A percentile compares a stretch with the other conserved stretches of the same genome.
phyloP scores from a whole-genome alignment of 2,329 filamentous ascomycete genomes.

The Diaporthe helianthi region DNA sequence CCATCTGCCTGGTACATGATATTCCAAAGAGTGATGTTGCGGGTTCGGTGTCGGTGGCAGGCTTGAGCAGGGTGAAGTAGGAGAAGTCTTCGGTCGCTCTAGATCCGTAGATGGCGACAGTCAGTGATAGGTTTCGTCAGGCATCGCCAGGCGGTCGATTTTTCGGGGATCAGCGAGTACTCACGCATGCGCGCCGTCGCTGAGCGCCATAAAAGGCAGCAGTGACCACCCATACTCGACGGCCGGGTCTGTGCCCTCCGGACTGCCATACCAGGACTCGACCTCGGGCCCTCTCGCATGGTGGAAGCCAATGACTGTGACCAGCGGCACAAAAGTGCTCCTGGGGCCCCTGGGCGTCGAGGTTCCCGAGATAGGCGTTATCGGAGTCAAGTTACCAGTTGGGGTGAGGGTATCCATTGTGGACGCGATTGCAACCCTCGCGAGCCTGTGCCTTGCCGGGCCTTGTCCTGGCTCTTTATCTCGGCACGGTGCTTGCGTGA shows the following conservation, averaged over 20 bases:
- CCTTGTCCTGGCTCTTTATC: conserved; percentile 4
- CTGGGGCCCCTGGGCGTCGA: conserved; percentile 34
- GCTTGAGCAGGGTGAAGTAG: conserved; percentile 89
- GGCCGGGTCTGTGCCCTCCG: conserved; percentile 79
- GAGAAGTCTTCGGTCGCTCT: conserved; percentile 95
- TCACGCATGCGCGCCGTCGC: conserved; percentile 93
- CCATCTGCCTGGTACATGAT: conserved; percentile 90
- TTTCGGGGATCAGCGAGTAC: conserved; percentile 44
- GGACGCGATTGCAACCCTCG: conserved; percentile 13
- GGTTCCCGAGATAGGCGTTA: conserved; percentile 25
- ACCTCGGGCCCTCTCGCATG: conserved; percentile 91
- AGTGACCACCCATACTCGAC: conserved; percentile 87
- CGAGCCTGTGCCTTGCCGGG: conserved; percentile 11
- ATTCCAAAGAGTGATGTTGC: conserved; percentile 93
- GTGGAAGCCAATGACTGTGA: conserved; percentile 84
- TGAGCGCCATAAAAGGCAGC: conserved; percentile 95
- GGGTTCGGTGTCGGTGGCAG: conserved; percentile 59
- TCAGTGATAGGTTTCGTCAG: conserved; percentile 7
- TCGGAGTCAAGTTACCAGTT: conserved; percentile 29
- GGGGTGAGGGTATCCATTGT: conserved; percentile 33
- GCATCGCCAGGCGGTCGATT: not conserved
- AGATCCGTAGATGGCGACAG: not conserved
- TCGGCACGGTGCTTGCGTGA: not conserved
- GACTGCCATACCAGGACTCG: conserved; percentile 84
- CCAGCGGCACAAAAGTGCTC: conserved; percentile 67